Evolutionary conservation across 192 early-diverging fungal genomes (phyloP).

Genomic region (Coemansia sp.): DNA sequence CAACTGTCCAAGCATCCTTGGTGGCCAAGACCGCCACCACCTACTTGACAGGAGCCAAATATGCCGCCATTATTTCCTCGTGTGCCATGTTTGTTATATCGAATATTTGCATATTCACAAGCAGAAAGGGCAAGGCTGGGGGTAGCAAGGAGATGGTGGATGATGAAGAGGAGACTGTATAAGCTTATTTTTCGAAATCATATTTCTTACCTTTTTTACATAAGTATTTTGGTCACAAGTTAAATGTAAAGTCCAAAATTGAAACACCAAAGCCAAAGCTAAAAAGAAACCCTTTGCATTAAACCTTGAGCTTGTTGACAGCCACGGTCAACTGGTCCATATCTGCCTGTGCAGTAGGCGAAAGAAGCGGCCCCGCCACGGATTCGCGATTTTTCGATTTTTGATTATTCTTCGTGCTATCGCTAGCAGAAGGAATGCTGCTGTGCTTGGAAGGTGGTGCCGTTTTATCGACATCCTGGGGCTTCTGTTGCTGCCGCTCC

Average conservation of each 20-base stretch:
- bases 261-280: background rate
- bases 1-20: background rate
- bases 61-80: background rate
- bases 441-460: background rate
- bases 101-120: background rate
- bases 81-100: background rate
- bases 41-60: background rate
- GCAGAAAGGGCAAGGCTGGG: background rate
- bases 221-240: background rate
- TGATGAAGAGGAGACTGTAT: background rate
- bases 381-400: conserved; percentile 24
- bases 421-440: background rate
- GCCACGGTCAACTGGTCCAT: conserved; percentile 42
- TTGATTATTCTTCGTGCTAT: background rate
- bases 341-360: conserved; percentile 30
- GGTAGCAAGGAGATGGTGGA: background rate
- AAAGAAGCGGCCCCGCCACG: conserved; percentile 13
- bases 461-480: background rate
- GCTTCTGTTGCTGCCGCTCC: background rate
- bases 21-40: background rate
- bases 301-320: conserved; percentile 41
- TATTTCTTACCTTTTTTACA: background rate
- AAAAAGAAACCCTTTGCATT: background rate
- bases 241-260: background rate
- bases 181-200: background rate